Percentiles rank a stretch among this genome's conserved stretches.
Evolutionary conservation across 345 rosid species (phyloP).

Genomic region (Lagerstroemia speciosa): DNA sequence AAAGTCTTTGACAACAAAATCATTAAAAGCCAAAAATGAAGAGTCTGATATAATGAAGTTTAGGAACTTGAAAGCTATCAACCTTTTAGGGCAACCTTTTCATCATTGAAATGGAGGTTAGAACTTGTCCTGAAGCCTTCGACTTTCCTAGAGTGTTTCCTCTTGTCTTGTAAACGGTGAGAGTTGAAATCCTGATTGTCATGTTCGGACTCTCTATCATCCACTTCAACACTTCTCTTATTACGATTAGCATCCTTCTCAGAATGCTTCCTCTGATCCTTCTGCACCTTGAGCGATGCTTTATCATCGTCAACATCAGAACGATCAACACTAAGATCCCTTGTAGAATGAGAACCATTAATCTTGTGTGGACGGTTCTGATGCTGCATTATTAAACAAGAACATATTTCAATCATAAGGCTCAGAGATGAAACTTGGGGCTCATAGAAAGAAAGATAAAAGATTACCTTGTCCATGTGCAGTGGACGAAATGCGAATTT

Average conservation of each 20-base stretch:
- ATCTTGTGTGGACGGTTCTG: constrained; percentile 50
- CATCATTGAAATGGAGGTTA: constrained; percentile 46
- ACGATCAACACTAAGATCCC: constrained; percentile 66
- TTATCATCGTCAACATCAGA: constrained; percentile 72
- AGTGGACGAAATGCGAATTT: constrained; percentile 35
- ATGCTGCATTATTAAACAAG: constrained; percentile 39
- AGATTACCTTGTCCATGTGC: constrained; percentile 57
- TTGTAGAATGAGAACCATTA: constrained; percentile 47
- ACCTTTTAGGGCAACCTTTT: constrained; percentile 68
- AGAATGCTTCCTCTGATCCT: constrained; percentile 60
- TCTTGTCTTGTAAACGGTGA: constrained; percentile 56
- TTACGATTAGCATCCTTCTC: constrained; percentile 67
- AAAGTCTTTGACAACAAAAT: neutral
- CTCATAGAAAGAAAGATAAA: neutral
- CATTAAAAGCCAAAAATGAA: constrained; percentile 1
- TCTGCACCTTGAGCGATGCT: constrained; percentile 43
- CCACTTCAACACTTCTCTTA: constrained; percentile 59
- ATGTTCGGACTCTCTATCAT: constrained; percentile 68
- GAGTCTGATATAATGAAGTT: too few relatives aligned
- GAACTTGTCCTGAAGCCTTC: constrained; percentile 61
- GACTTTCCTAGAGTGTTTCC: constrained; percentile 47
- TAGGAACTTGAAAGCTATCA: constrained; percentile 16
- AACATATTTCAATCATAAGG: neutral
- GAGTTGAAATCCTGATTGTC: constrained; percentile 46
- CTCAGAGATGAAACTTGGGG: neutral